Base-by-base conservation (phyloP, 2,329 filamentous ascomycete genomes). In the Akanthomyces dipterigenus region DNA sequence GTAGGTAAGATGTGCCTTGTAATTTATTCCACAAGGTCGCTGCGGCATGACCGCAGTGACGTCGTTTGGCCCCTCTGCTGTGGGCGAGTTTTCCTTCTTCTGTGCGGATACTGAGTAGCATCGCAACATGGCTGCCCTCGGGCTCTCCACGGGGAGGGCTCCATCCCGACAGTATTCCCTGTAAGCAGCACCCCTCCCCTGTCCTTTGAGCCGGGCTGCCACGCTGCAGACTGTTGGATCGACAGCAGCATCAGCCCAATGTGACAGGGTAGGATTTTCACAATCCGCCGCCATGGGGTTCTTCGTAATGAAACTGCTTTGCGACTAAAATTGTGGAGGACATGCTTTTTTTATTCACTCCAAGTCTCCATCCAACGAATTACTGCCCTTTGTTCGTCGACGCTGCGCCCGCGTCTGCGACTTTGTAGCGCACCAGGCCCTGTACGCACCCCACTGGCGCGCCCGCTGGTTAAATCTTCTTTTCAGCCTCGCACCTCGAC, bases 41-140 rank as follows among this genome's bases (percentile, higher is more conserved):
- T 49, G 48, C 48, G 20, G 31, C 28, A 20, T 38, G 31, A 4
- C 28, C 26, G 57, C 58, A 46, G 58, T 60, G 58, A 60, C 58
- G 58, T 60, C 46, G 58, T 6, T 46, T 12, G 7, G 31, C 24
- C 48, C 38, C 18, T 6, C 11, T 9, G 31, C 7, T 40, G 22
- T 26, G 38, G 12, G 20, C 20, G 24, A 46, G 43, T 16, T 14
- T 46, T 34, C 5, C 31, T 34, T 9, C 31, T 34, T n/a, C n/a
- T n/a, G n/a, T n/a, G n/a, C n/a, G n/a, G n/a, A n/a, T n/a, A n/a
- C n/a, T n/a, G n/a, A n/a, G n/a, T n/a, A n/a, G n/a, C n/a, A n/a
- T n/a, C n/a, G n/a, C 43, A 16, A 5, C 36, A 46, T 46, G 22
- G 16, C 20, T 46, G 20, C 22, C 43, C 14, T 16, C 42, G 18